Percentiles rank a stretch among this genome's conserved stretches.
Evolutionary conservation across 129 eudicot species (phyloP).

Genomic region (Centaurea solstitialis): DNA sequence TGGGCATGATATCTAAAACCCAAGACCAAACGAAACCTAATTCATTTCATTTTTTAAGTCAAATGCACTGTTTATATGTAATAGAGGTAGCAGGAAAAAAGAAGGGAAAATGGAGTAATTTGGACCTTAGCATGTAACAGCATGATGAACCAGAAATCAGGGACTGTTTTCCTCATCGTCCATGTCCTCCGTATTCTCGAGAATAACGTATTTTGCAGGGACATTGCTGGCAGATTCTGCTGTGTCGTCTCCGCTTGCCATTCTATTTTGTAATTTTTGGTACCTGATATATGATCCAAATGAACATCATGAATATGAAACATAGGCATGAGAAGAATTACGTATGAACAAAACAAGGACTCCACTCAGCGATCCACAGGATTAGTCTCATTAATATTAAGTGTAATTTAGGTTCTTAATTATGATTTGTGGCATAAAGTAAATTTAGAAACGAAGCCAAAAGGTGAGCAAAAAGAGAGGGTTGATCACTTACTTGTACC

Average conservation of each 20-base stretch:
- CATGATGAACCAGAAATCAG: conserved; percentile 29
- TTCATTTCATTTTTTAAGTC: not conserved
- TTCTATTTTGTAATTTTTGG: conserved; percentile 64
- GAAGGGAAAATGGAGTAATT: not conserved
- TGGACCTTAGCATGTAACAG: not conserved
- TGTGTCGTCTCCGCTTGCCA: conserved; percentile 30
- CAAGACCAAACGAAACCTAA: not conserved
- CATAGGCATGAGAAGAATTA: not conserved
- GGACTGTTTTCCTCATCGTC: conserved; percentile 38
- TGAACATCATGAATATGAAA: not conserved
- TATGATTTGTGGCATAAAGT: not conserved
- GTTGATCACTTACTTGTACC: conserved; percentile 90
- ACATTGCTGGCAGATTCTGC: conserved; percentile 15
- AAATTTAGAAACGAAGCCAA: not conserved
- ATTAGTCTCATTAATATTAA: not conserved
- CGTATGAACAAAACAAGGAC: not conserved
- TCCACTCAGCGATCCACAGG: not conserved
- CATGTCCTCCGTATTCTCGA: conserved; percentile 69
- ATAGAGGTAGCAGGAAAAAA: not conserved
- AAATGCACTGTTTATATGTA: not conserved
- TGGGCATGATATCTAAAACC: not conserved
- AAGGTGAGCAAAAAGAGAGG: not conserved
- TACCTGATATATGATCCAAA: conserved; percentile 44
- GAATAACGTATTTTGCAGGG: conserved; percentile 77
- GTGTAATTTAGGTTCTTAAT: not conserved